phyloP scores from a whole-genome alignment of 1,139 yeast genomes.

The Pneumocystis murina region DNA sequence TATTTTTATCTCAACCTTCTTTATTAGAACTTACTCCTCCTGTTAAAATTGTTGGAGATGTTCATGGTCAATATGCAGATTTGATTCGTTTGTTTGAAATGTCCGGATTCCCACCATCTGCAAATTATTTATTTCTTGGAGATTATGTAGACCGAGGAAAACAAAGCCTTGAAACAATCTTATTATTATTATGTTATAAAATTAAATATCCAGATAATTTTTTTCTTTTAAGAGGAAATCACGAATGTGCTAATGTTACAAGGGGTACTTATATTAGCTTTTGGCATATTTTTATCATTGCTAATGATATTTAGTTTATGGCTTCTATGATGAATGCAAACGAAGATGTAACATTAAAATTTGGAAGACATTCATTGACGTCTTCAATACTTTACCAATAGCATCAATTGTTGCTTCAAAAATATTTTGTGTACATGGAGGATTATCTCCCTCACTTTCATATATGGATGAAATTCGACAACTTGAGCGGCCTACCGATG shows the following conservation, averaged over 20 bases:
- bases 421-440: constrained; percentile 96
- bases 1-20: constrained; percentile 77
- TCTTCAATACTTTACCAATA: constrained; percentile 84
- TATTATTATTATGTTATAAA: constrained; percentile 73
- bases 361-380: constrained; percentile 86
- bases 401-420: constrained; percentile 94
- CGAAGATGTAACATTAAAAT: constrained; percentile 82
- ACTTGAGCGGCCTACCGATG: constrained; percentile 90
- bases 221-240: constrained; percentile 82
- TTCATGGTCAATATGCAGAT: constrained; percentile 93
- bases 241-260: constrained; percentile 92
- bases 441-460: constrained; percentile 78
- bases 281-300: neutral
- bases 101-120: constrained; percentile 96
- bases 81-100: constrained; percentile 78
- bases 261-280: constrained; percentile 5
- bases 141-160: constrained; percentile 96
- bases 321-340: constrained; percentile 94
- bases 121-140: constrained; percentile 81
- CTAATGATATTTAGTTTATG: constrained; percentile 47
- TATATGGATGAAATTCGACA: constrained; percentile 83
- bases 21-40: constrained; percentile 83
- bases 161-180: constrained; percentile 80
- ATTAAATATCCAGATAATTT: constrained; percentile 94
- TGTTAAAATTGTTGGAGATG: constrained; percentile 93